Percentiles rank a stretch among this genome's conserved stretches.
Evolutionary conservation across 768 basidiomycete genomes (phyloP).

Genomic region (Coprinopsis marcescibilis): DNA sequence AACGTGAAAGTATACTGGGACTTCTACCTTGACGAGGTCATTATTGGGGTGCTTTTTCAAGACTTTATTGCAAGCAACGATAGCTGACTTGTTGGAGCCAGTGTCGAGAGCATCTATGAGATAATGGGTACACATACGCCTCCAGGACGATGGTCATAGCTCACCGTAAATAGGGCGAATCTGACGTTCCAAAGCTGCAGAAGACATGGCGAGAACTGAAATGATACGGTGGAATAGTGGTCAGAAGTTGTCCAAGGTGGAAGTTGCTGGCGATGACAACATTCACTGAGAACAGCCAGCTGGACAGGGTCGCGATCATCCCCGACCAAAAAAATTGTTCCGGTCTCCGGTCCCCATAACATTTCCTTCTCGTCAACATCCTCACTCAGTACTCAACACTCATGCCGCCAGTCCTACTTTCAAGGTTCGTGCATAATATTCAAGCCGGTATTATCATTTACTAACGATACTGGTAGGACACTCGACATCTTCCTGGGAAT

Average conservation of each 20-base stretch:
- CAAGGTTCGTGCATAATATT: slow-evolving; percentile 33
- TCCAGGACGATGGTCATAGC: slow-evolving; percentile 16
- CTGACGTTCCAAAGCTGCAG: slow-evolving; percentile 71
- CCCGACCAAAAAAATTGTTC: slow-evolving; percentile 9
- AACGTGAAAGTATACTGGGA: slow-evolving; percentile 10
- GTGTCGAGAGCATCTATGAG: slow-evolving; percentile 76
- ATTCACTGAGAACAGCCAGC: too few relatives aligned
- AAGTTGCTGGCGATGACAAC: too few relatives aligned
- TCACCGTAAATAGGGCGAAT: slow-evolving; percentile 81
- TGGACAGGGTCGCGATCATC: slow-evolving; percentile 8
- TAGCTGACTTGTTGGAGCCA: slow-evolving; percentile 80
- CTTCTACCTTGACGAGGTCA: slow-evolving; percentile 59
- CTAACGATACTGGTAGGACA: slow-evolving; percentile 33
- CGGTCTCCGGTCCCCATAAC: slow-evolving; percentile 4
- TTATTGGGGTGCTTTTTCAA: slow-evolving; percentile 81
- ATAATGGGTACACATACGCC: slow-evolving; percentile 1
- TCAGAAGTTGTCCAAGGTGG: too few relatives aligned
- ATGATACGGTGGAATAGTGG: not conserved
- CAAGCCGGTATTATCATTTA: slow-evolving; percentile 9
- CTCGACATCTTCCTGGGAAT: slow-evolving; percentile 71
- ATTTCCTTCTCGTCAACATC: slow-evolving; percentile 4
- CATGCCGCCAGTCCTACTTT: slow-evolving; percentile 38
- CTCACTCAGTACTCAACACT: slow-evolving; percentile 27
- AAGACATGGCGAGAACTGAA: slow-evolving; percentile 29
- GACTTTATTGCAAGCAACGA: slow-evolving; percentile 80